Evolutionary conservation across 2,329 filamentous ascomycete genomes (phyloP).

Genomic region (Ceratocystis destructans): DNA sequence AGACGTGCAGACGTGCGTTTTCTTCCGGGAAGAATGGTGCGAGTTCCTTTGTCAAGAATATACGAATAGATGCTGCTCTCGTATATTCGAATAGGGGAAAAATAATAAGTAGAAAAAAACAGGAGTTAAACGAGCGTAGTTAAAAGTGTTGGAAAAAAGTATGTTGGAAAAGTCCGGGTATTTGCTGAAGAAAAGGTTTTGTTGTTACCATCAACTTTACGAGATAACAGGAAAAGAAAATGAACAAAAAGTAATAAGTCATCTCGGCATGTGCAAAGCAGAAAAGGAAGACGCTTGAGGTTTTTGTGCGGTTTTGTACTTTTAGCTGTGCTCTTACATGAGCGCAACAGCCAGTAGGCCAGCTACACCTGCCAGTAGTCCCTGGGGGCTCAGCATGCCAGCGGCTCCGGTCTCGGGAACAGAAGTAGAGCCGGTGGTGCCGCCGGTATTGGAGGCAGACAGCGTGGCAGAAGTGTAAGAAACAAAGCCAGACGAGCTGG

Average conservation of each 20-base stretch:
- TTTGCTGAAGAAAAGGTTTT: constrained; percentile 3
- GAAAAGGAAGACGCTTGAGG: constrained; percentile 9
- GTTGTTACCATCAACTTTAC: constrained; percentile 14
- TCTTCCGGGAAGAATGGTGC: not conserved
- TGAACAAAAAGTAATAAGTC: constrained; percentile 10
- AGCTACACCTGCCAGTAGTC: constrained; percentile 37
- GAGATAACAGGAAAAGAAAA: constrained; percentile 12
- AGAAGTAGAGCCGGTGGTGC: constrained; percentile 27
- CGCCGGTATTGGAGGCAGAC: constrained; percentile 22
- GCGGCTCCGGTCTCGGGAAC: constrained; percentile 28
- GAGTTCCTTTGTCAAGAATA: not conserved
- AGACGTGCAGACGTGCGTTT: not conserved
- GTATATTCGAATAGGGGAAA: not conserved
- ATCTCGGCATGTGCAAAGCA: constrained; percentile 5
- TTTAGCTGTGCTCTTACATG: constrained; percentile 29
- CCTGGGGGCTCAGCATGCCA: constrained; percentile 31
- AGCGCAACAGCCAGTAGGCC: constrained; percentile 39
- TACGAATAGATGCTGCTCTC: not conserved
- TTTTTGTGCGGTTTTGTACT: constrained; percentile 4
- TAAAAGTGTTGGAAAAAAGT: not conserved
- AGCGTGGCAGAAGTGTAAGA: constrained; percentile 24
- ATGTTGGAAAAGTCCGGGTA: constrained; percentile 10
- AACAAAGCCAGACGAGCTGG: constrained; percentile 23
- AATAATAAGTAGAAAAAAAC: not conserved
- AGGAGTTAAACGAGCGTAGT: not conserved